A percentile compares a stretch with the other conserved stretches of the same genome.
Evolutionary conservation across 1,139 yeast genomes (phyloP).

Genomic region (Taphrina communis): DNA sequence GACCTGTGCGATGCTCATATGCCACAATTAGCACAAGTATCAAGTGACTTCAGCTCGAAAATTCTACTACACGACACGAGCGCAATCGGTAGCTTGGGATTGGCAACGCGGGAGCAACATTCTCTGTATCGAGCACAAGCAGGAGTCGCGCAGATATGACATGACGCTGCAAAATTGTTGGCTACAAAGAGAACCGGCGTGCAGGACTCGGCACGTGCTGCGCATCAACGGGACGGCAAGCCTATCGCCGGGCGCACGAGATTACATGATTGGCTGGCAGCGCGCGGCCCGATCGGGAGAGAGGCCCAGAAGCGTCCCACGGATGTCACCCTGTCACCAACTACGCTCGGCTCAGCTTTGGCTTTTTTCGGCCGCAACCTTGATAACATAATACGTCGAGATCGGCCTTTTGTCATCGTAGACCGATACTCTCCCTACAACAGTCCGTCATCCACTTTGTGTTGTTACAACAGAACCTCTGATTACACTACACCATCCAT

Average conservation of each 20-base stretch:
- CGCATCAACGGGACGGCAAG: not conserved
- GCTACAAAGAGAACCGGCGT: not conserved
- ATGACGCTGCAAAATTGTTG: not conserved
- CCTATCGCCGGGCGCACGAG: constrained; percentile 16
- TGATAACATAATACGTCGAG: constrained; percentile 18
- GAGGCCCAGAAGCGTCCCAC: not conserved
- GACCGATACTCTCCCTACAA: too few species aligned
- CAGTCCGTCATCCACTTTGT: too few species aligned
- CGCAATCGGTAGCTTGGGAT: not conserved
- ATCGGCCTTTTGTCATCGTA: not conserved
- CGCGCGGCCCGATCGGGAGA: not conserved
- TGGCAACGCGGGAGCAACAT: not conserved
- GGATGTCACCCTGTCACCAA: constrained; percentile 10
- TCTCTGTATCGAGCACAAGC: not conserved
- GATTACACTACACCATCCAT: too few species aligned
- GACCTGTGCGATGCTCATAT: not conserved
- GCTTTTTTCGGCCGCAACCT: constrained; percentile 7
- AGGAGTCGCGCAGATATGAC: not conserved
- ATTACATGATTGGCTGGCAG: not conserved
- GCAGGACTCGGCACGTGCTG: too few species aligned
- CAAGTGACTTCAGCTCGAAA: too few species aligned
- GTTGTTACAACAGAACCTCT: too few species aligned
- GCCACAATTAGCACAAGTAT: too few species aligned
- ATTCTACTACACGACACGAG: too few species aligned
- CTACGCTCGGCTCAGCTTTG: not conserved